phyloP scores from a whole-genome alignment of 1,139 yeast species.

The Spencermartinsiella ligniputridi region DNA sequence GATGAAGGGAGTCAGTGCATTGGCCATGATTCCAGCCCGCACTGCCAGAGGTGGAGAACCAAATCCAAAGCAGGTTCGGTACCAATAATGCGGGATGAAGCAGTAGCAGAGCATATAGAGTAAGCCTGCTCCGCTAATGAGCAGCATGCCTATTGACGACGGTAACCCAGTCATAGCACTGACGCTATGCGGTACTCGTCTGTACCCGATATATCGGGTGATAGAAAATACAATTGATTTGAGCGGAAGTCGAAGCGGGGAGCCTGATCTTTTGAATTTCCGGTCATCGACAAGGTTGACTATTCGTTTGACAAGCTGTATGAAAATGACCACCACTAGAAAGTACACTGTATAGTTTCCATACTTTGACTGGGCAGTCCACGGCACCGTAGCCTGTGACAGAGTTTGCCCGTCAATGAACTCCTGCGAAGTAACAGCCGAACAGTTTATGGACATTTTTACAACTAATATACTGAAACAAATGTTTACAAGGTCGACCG shows the following conservation, averaged over 20 bases:
- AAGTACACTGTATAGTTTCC: slow-evolving; percentile 48
- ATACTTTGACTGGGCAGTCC: slow-evolving; percentile 40
- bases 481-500: no score
- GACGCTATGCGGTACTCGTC: slow-evolving; percentile 40
- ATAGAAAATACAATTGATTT: slow-evolving; percentile 31
- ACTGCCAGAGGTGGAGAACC: slow-evolving; percentile 66
- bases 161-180: slow-evolving; percentile 48
- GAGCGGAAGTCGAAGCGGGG: slow-evolving; percentile 6
- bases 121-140: slow-evolving; percentile 40
- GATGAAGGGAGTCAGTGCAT: slow-evolving; percentile 51
- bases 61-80: slow-evolving; percentile 52
- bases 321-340: slow-evolving; percentile 37
- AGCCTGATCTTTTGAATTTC: slow-evolving; percentile 19
- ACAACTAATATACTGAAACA: no score
- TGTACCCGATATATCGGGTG: slow-evolving; percentile 47
- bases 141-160: slow-evolving; percentile 44
- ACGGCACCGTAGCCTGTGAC: slow-evolving; percentile 25
- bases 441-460: slow-evolving; percentile 1
- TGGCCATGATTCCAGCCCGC: slow-evolving; percentile 55
- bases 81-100: slow-evolving; percentile 51
- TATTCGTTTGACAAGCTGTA: slow-evolving; percentile 40
- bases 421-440: background rate
- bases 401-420: slow-evolving; percentile 1
- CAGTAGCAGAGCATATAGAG: slow-evolving; percentile 46
- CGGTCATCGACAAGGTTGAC: slow-evolving; percentile 39